Percentiles rank a stretch among this genome's conserved stretches.
These are phyloP conservation scores for Tolypocladium album DNA, from an alignment of 2,329 filamentous ascomycete species.

Conservation along the genomic window DNA sequence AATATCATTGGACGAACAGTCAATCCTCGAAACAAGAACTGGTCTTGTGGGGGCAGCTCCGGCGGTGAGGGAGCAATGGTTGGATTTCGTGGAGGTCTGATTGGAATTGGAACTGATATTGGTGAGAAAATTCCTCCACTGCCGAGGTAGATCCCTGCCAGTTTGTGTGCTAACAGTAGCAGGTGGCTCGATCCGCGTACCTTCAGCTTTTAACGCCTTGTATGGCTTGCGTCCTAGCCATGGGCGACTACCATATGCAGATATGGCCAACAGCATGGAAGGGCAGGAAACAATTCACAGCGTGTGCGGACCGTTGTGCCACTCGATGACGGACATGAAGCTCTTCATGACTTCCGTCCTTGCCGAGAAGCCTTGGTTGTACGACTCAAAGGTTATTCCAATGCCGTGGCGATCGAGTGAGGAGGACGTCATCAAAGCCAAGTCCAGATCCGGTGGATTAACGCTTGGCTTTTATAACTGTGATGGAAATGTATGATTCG, in stretches of 20 bases:
- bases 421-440: slow-evolving; percentile 12
- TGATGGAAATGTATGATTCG: slow-evolving; percentile 9
- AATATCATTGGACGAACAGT: slow-evolving; percentile 22
- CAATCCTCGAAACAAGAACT: slow-evolving; percentile 22
- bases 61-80: slow-evolving; percentile 26
- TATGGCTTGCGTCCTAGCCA: slow-evolving; percentile 16
- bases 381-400: slow-evolving; percentile 22
- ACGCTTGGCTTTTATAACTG: slow-evolving; percentile 21
- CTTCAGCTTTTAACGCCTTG: slow-evolving; percentile 18
- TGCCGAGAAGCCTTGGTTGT: slow-evolving; percentile 19
- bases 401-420: slow-evolving; percentile 23
- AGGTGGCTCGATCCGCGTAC: slow-evolving; percentile 18
- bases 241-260: slow-evolving; percentile 17
- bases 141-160: too few species aligned
- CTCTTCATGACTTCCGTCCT: slow-evolving; percentile 18
- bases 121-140: neutral
- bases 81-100: slow-evolving; percentile 18
- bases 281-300: slow-evolving; percentile 21
- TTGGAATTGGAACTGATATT: slow-evolving; percentile 26
- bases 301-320: slow-evolving; percentile 21
- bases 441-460: slow-evolving; percentile 11
- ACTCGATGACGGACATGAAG: slow-evolving; percentile 10
- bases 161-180: neutral
- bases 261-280: slow-evolving; percentile 22
- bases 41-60: slow-evolving; percentile 23